Evolutionary conservation across 2,329 filamentous ascomycete genomes (phyloP).

Genomic region (Mollisiaceae sp.): DNA sequence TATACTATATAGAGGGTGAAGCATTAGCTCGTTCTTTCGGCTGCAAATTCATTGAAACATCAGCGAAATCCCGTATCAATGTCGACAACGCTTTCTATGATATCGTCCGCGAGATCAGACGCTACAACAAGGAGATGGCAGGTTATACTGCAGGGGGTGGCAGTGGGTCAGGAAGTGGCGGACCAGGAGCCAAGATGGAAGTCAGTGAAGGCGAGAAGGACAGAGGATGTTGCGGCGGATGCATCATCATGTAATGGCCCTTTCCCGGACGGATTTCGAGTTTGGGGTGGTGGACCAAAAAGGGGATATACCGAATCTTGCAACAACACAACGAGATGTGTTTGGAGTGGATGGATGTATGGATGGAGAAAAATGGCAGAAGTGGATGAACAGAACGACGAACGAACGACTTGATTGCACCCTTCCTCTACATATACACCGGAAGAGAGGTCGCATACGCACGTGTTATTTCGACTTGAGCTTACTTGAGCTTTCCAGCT

Average conservation of each 20-base stretch:
- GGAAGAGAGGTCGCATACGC: neutral
- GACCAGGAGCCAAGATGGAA: slow-evolving; percentile 72
- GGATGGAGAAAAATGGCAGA: neutral
- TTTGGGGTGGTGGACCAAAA: neutral
- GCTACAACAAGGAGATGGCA: slow-evolving; percentile 98
- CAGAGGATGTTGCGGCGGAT: slow-evolving; percentile 81
- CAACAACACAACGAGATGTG: neutral
- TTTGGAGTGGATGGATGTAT: neutral
- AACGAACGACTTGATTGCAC: neutral
- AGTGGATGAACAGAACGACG: neutral
- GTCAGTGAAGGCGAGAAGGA: slow-evolving; percentile 71
- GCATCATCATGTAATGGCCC: slow-evolving; percentile 77
- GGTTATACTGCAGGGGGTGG: slow-evolving; percentile 75
- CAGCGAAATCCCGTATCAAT: slow-evolving; percentile 96
- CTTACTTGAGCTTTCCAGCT: neutral
- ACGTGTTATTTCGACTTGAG: neutral
- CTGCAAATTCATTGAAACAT: slow-evolving; percentile 99
- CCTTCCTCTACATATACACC: neutral
- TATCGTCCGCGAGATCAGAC: slow-evolving; percentile 95
- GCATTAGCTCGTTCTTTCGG: slow-evolving; percentile 83
- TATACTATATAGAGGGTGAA: slow-evolving; percentile 75
- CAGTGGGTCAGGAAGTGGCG: slow-evolving; percentile 64
- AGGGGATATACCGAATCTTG: slow-evolving; percentile 8
- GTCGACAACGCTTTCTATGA: slow-evolving; percentile 99
- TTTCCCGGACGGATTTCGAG: neutral